Percentiles rank a stretch among this genome's conserved stretches.
phyloP scores from a whole-genome alignment of 2,329 filamentous ascomycete species.

The Fusarium odoratissimum region DNA sequence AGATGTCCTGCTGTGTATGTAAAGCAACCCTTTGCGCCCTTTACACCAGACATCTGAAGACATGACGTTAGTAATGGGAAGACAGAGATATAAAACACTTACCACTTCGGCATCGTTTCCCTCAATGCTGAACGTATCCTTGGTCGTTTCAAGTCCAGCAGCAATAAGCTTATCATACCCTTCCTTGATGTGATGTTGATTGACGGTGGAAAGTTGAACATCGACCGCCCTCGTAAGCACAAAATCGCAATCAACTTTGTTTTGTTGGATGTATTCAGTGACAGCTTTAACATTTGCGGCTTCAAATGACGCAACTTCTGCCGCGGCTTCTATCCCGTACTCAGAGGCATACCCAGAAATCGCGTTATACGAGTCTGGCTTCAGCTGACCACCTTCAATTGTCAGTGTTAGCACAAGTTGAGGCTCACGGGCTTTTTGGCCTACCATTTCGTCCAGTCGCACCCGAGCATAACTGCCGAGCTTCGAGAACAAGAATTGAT shows the following conservation, averaged over 20 bases:
- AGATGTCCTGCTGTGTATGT: not conserved
- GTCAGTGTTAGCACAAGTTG: too few relatives aligned
- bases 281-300: not conserved
- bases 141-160: not conserved
- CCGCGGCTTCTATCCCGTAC: not conserved
- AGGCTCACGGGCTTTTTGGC: too few relatives aligned
- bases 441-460: not conserved
- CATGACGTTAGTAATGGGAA: accelerated
- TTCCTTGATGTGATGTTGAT: not conserved
- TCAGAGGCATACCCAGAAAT: not conserved
- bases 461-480: not conserved
- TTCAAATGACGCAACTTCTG: not conserved
- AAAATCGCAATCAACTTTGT: not conserved
- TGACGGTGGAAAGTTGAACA: not conserved
- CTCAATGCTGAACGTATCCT: not conserved
- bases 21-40: not conserved
- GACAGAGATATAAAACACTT: accelerated
- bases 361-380: not conserved
- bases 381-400: too few relatives aligned
- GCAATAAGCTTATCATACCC: not conserved
- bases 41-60: not conserved
- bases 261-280: not conserved
- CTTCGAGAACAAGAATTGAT: not conserved
- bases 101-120: not conserved
- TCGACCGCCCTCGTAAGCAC: not conserved